phyloP scores from a whole-genome alignment of 176 grass and related monocot genomes.

The Calamus simplicifolius region DNA sequence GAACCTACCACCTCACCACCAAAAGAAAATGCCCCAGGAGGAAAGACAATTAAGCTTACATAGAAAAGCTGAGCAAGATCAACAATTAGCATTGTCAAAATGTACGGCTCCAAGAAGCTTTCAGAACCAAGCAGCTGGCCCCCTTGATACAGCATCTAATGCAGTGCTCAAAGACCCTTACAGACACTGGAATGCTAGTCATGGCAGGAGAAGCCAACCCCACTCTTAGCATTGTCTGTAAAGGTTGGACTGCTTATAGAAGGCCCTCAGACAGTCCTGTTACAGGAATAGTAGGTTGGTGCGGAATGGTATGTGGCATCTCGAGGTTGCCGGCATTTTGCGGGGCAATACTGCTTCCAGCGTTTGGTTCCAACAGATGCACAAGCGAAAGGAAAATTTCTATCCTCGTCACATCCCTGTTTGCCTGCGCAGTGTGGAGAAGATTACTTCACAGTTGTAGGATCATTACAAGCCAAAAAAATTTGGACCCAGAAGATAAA shows the following conservation, averaged over 20 bases:
- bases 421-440: slow-evolving; percentile 35
- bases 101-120: too few species aligned
- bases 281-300: slow-evolving; percentile 59
- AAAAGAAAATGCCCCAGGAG: too few species aligned
- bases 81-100: too few species aligned
- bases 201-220: slow-evolving; percentile 47
- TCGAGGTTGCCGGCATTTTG: slow-evolving; percentile 31
- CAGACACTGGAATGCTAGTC: slow-evolving; percentile 58
- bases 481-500: too few species aligned
- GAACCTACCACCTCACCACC: too few species aligned
- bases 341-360: slow-evolving; percentile 21
- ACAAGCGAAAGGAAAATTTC: slow-evolving; percentile 73
- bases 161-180: too few species aligned
- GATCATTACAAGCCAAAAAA: too few species aligned
- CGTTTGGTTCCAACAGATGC: slow-evolving; percentile 39
- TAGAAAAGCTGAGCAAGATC: too few species aligned
- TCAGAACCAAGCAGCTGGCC: too few species aligned
- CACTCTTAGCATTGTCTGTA: slow-evolving; percentile 60
- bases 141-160: too few species aligned
- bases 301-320: slow-evolving; percentile 33
- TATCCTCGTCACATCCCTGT: slow-evolving; percentile 61
- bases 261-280: slow-evolving; percentile 36
- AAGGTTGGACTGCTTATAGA: slow-evolving; percentile 30
- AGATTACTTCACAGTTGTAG: neutral
- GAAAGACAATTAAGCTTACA: too few species aligned